Conservation (phyloP, 768 basidiomycete species). For the Kwoniella dejecticola region DNA sequence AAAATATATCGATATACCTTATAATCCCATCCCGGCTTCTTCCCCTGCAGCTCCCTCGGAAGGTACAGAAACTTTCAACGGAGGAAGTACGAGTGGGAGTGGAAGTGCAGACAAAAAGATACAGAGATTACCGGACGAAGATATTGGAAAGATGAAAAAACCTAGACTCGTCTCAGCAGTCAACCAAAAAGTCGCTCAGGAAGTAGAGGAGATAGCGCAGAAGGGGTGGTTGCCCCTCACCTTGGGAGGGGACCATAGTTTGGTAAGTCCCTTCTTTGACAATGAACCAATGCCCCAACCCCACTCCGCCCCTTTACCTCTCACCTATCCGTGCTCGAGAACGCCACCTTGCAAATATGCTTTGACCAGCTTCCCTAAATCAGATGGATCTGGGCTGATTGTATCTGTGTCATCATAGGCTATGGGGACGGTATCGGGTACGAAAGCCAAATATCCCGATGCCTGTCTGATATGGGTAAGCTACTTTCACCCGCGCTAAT, state of each 20-base stretch:
- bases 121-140: constrained; percentile 63
- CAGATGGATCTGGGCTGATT: no score
- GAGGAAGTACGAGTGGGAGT: constrained; percentile 47
- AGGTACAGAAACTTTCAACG: no score
- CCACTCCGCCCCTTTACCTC: no score
- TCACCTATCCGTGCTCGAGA: no score
- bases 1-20: constrained; percentile 64
- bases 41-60: constrained; percentile 1
- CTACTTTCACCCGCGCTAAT: background rate
- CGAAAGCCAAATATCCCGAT: constrained; percentile 62
- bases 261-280: constrained; percentile 64
- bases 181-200: constrained; percentile 72
- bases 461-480: constrained; percentile 78
- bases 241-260: constrained; percentile 92
- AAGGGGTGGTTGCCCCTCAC: constrained; percentile 84
- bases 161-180: constrained; percentile 84
- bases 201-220: constrained; percentile 72
- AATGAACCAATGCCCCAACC: no score
- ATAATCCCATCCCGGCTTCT: constrained; percentile 39
- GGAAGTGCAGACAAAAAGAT: constrained; percentile 48
- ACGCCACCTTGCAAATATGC: no score
- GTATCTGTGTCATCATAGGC: constrained; percentile 58
- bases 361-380: no score
- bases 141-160: constrained; percentile 86
- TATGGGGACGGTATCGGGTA: constrained; percentile 93